Conservation (phyloP, 495 filamentous ascomycete species). For the Daldinia bambusicola region DNA sequence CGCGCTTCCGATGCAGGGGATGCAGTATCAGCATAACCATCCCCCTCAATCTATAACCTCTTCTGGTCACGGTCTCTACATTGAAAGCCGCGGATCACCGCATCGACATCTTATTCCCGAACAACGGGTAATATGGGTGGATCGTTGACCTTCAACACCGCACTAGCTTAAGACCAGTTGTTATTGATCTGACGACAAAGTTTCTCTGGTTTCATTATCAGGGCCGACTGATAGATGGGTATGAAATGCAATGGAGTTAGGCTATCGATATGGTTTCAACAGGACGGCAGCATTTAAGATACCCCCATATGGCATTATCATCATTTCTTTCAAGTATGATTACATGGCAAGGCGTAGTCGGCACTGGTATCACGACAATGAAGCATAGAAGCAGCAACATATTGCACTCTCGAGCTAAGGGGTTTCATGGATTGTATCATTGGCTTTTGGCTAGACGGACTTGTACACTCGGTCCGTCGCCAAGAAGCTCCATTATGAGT, state of each 20-base stretch:
- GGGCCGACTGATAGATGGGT: background rate
- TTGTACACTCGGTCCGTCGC: background rate
- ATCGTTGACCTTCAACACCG: constrained; percentile 15
- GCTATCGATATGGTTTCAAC: constrained; percentile 16
- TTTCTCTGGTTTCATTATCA: background rate
- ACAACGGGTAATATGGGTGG: constrained; percentile 35
- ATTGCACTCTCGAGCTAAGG: constrained; percentile 14
- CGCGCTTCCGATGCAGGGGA: background rate
- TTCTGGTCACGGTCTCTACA: constrained; percentile 31
- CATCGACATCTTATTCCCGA: constrained; percentile 27
- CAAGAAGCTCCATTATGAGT: background rate
- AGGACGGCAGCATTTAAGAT: constrained; percentile 31
- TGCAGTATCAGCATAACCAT: constrained; percentile 23
- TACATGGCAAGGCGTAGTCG: constrained; percentile 39
- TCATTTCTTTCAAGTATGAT: constrained; percentile 18
- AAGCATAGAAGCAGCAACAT: constrained; percentile 7
- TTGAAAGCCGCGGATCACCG: constrained; percentile 22
- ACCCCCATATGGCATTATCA: constrained; percentile 26
- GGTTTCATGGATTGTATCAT: constrained; percentile 20
- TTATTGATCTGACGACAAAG: constrained; percentile 9
- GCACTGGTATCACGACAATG: constrained; percentile 17
- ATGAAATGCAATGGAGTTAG: background rate
- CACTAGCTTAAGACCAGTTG: background rate
- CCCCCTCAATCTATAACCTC: constrained; percentile 27
- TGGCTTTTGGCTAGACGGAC: constrained; percentile 2